Conservation (phyloP, 352 stramenopile genomes). For the Pythium utonaiense region DNA sequence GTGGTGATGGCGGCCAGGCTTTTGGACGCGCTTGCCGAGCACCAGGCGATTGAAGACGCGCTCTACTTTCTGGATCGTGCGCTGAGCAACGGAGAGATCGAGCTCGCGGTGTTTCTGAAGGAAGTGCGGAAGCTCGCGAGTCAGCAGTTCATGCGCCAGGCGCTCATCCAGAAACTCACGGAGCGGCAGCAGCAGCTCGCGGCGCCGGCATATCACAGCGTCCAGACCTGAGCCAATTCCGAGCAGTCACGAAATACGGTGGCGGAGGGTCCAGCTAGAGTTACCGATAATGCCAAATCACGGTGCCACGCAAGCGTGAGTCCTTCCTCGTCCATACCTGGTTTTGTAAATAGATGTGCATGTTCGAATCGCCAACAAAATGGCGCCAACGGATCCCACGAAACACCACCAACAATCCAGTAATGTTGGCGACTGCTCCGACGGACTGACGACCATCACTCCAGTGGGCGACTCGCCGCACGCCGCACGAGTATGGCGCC, state of each 20-base stretch:
- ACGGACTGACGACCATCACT: not conserved
- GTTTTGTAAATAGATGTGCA: not conserved
- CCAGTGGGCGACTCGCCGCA: not conserved
- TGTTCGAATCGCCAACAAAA: not conserved
- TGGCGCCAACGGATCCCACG: not conserved
- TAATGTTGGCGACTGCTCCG: not conserved
- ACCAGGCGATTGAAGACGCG: slow-evolving; percentile 87
- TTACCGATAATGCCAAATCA: slow-evolving; percentile 5
- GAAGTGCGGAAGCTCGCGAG: slow-evolving; percentile 87
- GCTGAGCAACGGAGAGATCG: slow-evolving; percentile 86
- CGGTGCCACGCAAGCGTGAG: not conserved
- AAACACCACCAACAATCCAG: not conserved
- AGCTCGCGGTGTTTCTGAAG: slow-evolving; percentile 80
- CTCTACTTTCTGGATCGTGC: slow-evolving; percentile 91
- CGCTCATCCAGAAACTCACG: slow-evolving; percentile 86
- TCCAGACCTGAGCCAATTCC: slow-evolving; percentile 12
- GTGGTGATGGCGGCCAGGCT: no score
- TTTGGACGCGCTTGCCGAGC: slow-evolving; percentile 77
- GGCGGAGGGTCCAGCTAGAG: not conserved
- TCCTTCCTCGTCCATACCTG: no score
- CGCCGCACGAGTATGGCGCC: not conserved
- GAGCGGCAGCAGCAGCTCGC: slow-evolving; percentile 67
- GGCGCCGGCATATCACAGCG: slow-evolving; percentile 50
- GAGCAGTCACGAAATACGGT: slow-evolving; percentile 8
- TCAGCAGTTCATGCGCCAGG: slow-evolving; percentile 90